A percentile compares a stretch with the other conserved stretches of the same genome.
Evolutionary conservation across 768 basidiomycete species (phyloP).

Genomic region (Lanmaoa rubissima): DNA sequence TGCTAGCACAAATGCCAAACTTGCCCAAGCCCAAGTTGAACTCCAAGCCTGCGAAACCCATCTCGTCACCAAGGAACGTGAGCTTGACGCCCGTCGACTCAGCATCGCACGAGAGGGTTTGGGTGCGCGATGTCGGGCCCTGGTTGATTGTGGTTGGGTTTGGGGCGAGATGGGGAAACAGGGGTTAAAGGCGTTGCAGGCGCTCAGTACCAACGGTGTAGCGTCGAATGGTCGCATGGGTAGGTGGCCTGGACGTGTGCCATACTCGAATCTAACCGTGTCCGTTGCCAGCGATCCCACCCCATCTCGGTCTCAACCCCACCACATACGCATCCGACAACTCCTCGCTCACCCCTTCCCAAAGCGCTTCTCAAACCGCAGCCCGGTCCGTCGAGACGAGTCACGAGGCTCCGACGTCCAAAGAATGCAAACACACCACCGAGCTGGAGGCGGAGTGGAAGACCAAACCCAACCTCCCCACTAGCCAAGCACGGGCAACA

Average conservation of each 20-base stretch:
- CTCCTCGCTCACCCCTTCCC: constrained; percentile 73
- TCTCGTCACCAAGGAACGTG: constrained; percentile 65
- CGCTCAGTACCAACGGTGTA: constrained; percentile 1
- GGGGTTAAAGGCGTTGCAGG: constrained; percentile 39
- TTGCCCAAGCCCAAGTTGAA: constrained; percentile 67
- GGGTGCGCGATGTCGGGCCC: constrained; percentile 56
- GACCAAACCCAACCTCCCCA: neutral
- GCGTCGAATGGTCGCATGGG: neutral
- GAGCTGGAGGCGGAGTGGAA: neutral
- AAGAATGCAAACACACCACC: neutral
- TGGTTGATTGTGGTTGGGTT: constrained; percentile 65
- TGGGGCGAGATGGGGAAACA: constrained; percentile 71
- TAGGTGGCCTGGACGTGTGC: neutral
- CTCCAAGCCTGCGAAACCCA: constrained; percentile 81
- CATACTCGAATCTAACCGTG: neutral
- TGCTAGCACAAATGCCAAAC: constrained; percentile 40
- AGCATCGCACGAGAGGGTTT: constrained; percentile 63
- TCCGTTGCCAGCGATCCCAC: neutral
- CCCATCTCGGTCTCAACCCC: constrained; percentile 11
- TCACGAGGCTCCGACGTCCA: constrained; percentile 13
- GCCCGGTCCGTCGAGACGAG: constrained; percentile 18
- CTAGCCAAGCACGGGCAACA: neutral
- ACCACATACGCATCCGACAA: constrained; percentile 45
- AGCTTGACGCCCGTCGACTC: constrained; percentile 52
- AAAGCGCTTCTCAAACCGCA: constrained; percentile 64